Evolutionary conservation across 2,329 filamentous ascomycete species (phyloP).

Genomic region (Ramichloridium luteum): DNA sequence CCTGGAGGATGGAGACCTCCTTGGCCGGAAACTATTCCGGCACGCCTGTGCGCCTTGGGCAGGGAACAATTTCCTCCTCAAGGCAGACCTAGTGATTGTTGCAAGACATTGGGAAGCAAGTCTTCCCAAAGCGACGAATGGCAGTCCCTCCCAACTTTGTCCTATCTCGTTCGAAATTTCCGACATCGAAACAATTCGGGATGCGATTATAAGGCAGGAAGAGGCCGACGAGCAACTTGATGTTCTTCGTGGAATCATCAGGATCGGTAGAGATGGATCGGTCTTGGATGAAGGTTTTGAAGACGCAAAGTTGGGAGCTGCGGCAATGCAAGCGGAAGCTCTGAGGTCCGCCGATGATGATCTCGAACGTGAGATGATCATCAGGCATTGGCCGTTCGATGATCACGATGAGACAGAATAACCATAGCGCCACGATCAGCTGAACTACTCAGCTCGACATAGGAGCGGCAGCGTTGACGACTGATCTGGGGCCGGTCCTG

Average conservation of each 20-base stretch:
- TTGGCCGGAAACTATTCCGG: conserved; percentile 12
- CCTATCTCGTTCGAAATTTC: conserved; percentile 10
- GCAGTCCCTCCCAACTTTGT: conserved; percentile 5
- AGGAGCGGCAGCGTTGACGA: too few relatives aligned
- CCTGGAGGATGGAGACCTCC: conserved; percentile 7
- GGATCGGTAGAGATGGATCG: conserved; percentile 16
- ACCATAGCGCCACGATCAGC: too few relatives aligned
- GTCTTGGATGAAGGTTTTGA: conserved; percentile 15
- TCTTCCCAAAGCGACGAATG: not conserved
- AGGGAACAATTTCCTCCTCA: conserved; percentile 17
- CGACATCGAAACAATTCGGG: conserved; percentile 14
- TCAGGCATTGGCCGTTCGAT: conserved; percentile 15
- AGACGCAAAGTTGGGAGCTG: conserved; percentile 7
- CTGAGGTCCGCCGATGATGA: conserved; percentile 11
- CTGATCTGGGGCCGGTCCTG: too few relatives aligned
- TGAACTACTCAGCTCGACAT: too few relatives aligned
- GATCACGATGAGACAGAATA: conserved; percentile 21
- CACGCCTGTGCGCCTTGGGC: conserved; percentile 17
- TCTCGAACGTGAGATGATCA: conserved; percentile 9
- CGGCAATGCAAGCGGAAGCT: conserved; percentile 17
- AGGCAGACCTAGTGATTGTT: conserved; percentile 12
- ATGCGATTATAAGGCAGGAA: conserved; percentile 12
- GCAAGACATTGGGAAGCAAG: conserved; percentile 8
- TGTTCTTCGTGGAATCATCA: conserved; percentile 12
- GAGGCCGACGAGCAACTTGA: conserved; percentile 18